phyloP scores from a whole-genome alignment of 257 asterid genomes.

The Oldenlandia corymbosa region DNA sequence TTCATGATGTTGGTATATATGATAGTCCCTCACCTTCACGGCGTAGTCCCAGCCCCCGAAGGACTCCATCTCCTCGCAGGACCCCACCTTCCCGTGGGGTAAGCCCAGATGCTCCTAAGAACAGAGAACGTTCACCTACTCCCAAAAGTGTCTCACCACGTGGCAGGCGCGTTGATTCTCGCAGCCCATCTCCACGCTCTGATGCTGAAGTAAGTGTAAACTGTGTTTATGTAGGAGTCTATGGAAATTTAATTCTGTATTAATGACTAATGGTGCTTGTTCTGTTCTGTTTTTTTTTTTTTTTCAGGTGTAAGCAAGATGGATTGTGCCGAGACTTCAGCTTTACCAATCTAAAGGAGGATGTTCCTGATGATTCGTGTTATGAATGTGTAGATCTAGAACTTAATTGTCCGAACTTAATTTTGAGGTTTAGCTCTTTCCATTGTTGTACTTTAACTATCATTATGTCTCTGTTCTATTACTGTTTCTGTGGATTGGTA shows the following conservation, averaged over 20 bases:
- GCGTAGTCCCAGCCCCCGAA: constrained; percentile 64
- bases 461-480: constrained; percentile 27
- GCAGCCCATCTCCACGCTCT: constrained; percentile 69
- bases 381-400: constrained; percentile 40
- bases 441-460: constrained; percentile 35
- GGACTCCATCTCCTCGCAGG: constrained; percentile 65
- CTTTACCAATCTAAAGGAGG: constrained; percentile 19
- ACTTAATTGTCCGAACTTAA: constrained; percentile 26
- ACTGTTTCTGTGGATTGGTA: constrained; percentile 17
- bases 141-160: constrained; percentile 76
- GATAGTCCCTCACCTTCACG: constrained; percentile 73
- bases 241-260: background rate
- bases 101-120: constrained; percentile 52
- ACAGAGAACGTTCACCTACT: constrained; percentile 46
- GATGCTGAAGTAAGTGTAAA: constrained; percentile 69
- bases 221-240: constrained; percentile 32
- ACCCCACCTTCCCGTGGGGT: constrained; percentile 48
- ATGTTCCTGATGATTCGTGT: constrained; percentile 23
- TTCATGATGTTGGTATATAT: constrained; percentile 5
- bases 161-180: constrained; percentile 49
- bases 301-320: constrained; percentile 13
- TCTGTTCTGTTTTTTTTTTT: constrained; percentile 5
- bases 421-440: constrained; percentile 46
- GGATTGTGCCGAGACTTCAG: background rate
- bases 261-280: background rate